Conservation (phyloP, 2,329 filamentous ascomycete species). For the Fusarium hostae region DNA sequence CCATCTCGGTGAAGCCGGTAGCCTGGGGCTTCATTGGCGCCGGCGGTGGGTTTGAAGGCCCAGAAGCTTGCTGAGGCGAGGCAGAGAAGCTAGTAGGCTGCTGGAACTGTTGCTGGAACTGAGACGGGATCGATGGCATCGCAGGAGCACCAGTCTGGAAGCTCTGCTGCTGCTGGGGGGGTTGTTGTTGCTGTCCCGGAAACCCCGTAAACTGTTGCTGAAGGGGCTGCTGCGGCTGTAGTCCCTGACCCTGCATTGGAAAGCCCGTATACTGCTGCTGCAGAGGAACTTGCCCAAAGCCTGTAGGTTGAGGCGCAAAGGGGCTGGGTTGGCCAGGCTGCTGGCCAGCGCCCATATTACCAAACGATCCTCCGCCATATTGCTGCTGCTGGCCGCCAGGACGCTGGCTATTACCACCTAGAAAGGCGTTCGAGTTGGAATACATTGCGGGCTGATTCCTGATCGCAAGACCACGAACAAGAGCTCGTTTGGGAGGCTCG, state of each 20-base stretch:
- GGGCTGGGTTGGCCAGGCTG: constrained; percentile 60
- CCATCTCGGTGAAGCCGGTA: constrained; percentile 74
- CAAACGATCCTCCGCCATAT: constrained; percentile 59
- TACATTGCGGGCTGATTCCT: constrained; percentile 71
- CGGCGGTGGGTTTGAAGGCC: constrained; percentile 62
- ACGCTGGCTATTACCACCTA: constrained; percentile 81
- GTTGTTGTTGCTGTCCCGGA: constrained; percentile 58
- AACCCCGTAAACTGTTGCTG: constrained; percentile 78
- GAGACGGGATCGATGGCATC: constrained; percentile 68
- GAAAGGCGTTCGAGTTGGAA: constrained; percentile 86
- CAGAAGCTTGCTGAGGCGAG: constrained; percentile 62
- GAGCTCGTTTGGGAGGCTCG: constrained; percentile 27
- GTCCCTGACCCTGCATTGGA: constrained; percentile 62
- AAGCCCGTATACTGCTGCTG: constrained; percentile 72
- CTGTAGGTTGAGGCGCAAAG: constrained; percentile 70
- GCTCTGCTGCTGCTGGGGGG: constrained; percentile 58
- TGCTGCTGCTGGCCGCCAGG: constrained; percentile 69
- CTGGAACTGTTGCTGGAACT: constrained; percentile 69
- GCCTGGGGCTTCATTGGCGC: constrained; percentile 73
- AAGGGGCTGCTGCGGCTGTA: constrained; percentile 68
- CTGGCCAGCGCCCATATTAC: constrained; percentile 54
- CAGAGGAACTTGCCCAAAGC: constrained; percentile 63
- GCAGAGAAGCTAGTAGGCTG: constrained; percentile 59
- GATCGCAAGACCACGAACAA: constrained; percentile 24
- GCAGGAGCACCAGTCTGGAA: constrained; percentile 70